A percentile compares a stretch with the other conserved stretches of the same genome.
Evolutionary conservation across 306 rosid genomes (phyloP).

Genomic region (Glycyrrhiza uralensis): DNA sequence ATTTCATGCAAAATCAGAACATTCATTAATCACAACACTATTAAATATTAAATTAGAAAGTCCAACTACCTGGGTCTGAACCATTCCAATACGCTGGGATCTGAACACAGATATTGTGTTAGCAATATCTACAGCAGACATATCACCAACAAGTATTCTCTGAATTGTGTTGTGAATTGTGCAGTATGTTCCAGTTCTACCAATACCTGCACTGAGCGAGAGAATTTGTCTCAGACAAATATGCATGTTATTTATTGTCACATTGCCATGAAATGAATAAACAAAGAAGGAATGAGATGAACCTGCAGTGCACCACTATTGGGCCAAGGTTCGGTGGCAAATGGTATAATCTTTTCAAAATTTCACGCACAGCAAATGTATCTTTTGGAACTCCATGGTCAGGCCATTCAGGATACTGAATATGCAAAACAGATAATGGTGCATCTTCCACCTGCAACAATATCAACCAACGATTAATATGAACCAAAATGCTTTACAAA

Average conservation of each 20-base stretch:
- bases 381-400: slow-evolving; percentile 91
- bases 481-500: not conserved
- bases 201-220: slow-evolving; percentile 94
- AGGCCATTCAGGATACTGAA: slow-evolving; percentile 95
- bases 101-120: slow-evolving; percentile 65
- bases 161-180: slow-evolving; percentile 85
- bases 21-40: slow-evolving; percentile 1
- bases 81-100: slow-evolving; percentile 96
- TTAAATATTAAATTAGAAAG: slow-evolving; percentile 7
- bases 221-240: slow-evolving; percentile 45
- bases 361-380: slow-evolving; percentile 69
- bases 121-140: slow-evolving; percentile 77
- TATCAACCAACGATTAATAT: slow-evolving; percentile 16
- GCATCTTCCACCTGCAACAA: slow-evolving; percentile 58
- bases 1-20: slow-evolving; percentile 8
- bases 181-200: slow-evolving; percentile 95
- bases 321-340: slow-evolving; percentile 75
- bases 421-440: slow-evolving; percentile 68
- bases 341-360: slow-evolving; percentile 60
- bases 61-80: slow-evolving; percentile 71
- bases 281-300: slow-evolving; percentile 33
- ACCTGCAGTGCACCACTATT: slow-evolving; percentile 95
- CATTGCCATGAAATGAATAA: not conserved
- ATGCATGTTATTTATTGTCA: not conserved
- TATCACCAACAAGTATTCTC: slow-evolving; percentile 85